Base-by-base conservation (phyloP, 2,329 filamentous ascomycete genomes). In the Juglanconis juglandina region DNA sequence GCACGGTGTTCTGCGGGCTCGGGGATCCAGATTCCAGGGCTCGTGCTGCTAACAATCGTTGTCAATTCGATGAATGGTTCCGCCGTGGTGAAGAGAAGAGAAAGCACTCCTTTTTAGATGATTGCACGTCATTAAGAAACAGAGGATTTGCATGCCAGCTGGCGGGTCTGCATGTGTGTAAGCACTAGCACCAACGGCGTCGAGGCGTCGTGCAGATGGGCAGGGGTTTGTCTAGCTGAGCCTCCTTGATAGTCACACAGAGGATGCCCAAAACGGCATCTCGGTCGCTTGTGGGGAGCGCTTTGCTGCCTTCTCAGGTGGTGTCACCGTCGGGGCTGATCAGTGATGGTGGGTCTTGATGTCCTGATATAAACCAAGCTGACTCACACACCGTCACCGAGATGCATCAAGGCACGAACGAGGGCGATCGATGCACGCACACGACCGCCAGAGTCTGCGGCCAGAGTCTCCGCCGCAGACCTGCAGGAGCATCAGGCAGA, bases 141-240 rank as follows among this genome's bases (percentile, higher is more conserved):
- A 37, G 9, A 48, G 52, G 32, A 56, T 41, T 37, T 51, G 44
- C 52, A 54, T 46, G 37, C 35, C 24, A 50, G 41, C 30, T 42
- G 54, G 46, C 44, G 17, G 41, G 8, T 42, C 35, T 57, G 48
- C 58, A 60, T 34, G 53, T 47, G 53, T 50, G 44, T 63, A 60
- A 63, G 61, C 61, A 56, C 61, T 63, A 63, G 42, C 11, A 55
- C 46, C 35, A 37, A 11, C 44, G 44, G 6, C 37, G 46, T 58
- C 41, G 61, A 60, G 61, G 61, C 61, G 41, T 44, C 41, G 41
- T 44, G 41, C 41, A 44, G 41, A 44, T 44, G 41, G 5, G 14
- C 41, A 44, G 41, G 41, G 41, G 41, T 13, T 44, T 13, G 10
- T 44, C 14, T 13, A 14, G 41, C 41, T 44, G 41, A 44, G 41